These are phyloP conservation scores for Neoboletus magnificus DNA, from an alignment of 768 basidiomycete genomes.

Conservation along the genomic window DNA sequence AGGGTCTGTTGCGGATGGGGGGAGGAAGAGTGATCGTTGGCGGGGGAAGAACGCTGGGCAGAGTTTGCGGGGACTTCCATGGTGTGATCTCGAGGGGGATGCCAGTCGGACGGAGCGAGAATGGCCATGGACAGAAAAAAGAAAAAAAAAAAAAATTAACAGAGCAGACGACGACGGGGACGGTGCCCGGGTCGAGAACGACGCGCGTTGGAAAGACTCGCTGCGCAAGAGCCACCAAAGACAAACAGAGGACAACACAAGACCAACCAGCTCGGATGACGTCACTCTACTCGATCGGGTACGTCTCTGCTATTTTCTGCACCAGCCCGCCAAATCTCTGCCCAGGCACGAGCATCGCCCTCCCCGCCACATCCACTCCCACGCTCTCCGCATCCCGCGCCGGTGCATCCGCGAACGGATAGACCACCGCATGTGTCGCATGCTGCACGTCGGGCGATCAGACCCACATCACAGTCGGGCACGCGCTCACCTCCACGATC, in stretches of 20 bases:
- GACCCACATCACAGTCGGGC: too few relatives aligned
- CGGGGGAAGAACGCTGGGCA: constrained; percentile 57
- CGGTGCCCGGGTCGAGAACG: neutral
- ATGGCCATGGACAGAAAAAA: constrained; percentile 59
- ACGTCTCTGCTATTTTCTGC: constrained; percentile 35
- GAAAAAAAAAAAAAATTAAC: neutral
- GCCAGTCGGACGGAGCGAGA: constrained; percentile 77
- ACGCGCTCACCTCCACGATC: constrained; percentile 66
- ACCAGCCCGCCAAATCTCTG: constrained; percentile 43
- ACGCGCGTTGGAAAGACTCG: constrained; percentile 7
- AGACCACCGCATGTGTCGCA: constrained; percentile 28
- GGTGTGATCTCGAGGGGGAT: constrained; percentile 56
- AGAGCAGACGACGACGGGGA: too few relatives aligned
- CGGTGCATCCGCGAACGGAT: constrained; percentile 48
- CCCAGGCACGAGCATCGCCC: constrained; percentile 60
- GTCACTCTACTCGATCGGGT: too few relatives aligned
- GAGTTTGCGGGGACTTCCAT: constrained; percentile 55
- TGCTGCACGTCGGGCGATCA: too few relatives aligned
- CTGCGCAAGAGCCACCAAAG: constrained; percentile 11
- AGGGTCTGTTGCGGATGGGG: constrained; percentile 24
- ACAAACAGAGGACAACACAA: constrained; percentile 18
- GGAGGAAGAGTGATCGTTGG: constrained; percentile 46
- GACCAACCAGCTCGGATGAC: neutral
- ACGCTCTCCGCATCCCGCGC: constrained; percentile 64
- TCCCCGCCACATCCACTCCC: constrained; percentile 65